These are phyloP conservation scores for Fusarium paranaense DNA, from an alignment of 2,329 filamentous ascomycete genomes.

Conservation along the genomic window DNA sequence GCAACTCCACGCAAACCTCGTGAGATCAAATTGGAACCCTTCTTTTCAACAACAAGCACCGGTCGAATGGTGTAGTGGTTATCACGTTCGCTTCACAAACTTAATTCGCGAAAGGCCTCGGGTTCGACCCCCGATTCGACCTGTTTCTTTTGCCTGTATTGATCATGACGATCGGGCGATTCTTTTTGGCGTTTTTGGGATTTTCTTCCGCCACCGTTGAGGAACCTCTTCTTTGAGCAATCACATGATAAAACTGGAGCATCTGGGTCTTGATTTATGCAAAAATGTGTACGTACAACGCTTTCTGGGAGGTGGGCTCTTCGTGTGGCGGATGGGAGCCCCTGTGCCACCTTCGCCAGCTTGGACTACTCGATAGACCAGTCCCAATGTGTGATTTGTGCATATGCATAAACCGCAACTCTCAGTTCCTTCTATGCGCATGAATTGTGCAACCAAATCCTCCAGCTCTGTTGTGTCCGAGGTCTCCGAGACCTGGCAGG, in stretches of 20 bases:
- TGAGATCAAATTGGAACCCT: background rate
- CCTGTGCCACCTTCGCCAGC: no score
- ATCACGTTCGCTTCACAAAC: conserved; percentile 2
- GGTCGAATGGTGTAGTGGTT: conserved; percentile 2
- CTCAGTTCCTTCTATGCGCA: no score
- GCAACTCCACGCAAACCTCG: background rate
- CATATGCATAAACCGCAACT: no score
- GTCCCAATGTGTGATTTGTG: no score
- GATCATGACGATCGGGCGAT: background rate
- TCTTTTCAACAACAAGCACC: background rate
- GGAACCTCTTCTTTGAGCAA: background rate
- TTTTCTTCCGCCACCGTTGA: background rate
- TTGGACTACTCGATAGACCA: no score
- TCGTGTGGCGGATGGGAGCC: no score
- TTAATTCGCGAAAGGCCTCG: background rate
- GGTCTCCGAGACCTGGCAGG: no score
- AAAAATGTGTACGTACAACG: background rate
- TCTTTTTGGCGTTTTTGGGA: background rate
- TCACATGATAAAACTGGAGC: background rate
- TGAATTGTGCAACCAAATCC: no score
- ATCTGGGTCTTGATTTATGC: background rate
- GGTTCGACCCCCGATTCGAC: conserved; percentile 20
- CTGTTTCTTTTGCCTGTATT: background rate
- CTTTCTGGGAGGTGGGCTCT: background rate
- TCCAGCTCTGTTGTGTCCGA: no score